phyloP scores from a whole-genome alignment of 2,329 filamentous ascomycete genomes.

The Fusarium aywerte region DNA sequence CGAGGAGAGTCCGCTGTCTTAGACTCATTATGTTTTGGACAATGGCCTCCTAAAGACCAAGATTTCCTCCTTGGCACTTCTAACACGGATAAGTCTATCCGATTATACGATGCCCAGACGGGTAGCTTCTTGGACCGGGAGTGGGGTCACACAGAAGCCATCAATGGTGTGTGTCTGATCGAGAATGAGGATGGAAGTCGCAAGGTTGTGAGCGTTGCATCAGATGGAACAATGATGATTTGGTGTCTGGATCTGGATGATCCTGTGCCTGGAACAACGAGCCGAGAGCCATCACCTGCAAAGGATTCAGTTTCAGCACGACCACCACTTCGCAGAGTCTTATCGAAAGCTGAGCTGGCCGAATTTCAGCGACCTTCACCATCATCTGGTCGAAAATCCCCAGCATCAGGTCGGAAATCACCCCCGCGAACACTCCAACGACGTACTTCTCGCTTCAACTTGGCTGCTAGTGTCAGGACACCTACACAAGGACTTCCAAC shows the following conservation, averaged over 20 bases:
- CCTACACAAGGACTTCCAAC: slow-evolving; percentile 54
- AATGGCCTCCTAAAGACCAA: slow-evolving; percentile 63
- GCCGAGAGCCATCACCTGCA: slow-evolving; percentile 65
- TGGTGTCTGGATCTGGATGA: slow-evolving; percentile 71
- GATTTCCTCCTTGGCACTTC: slow-evolving; percentile 86
- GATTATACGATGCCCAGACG: slow-evolving; percentile 83
- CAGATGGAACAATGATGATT: slow-evolving; percentile 85
- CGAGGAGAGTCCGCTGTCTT: slow-evolving; percentile 84
- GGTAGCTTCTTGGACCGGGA: slow-evolving; percentile 85
- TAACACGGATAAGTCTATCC: slow-evolving; percentile 93
- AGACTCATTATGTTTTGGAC: slow-evolving; percentile 77
- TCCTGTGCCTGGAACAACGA: slow-evolving; percentile 53
- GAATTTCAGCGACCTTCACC: slow-evolving; percentile 73
- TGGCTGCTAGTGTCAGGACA: slow-evolving; percentile 53
- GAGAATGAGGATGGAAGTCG: slow-evolving; percentile 66
- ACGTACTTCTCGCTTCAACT: slow-evolving; percentile 64
- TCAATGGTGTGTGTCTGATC: slow-evolving; percentile 83
- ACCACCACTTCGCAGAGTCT: slow-evolving; percentile 82
- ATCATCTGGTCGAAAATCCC: slow-evolving; percentile 61
- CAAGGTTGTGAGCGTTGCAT: slow-evolving; percentile 77
- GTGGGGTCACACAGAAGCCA: slow-evolving; percentile 94
- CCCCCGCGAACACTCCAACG: slow-evolving; percentile 65
- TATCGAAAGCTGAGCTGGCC: slow-evolving; percentile 87
- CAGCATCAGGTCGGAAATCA: slow-evolving; percentile 62
- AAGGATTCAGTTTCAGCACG: slow-evolving; percentile 66